Evolutionary conservation across 805 yeast species (phyloP).

Genomic region (Tetrapisispora fleetii): DNA sequence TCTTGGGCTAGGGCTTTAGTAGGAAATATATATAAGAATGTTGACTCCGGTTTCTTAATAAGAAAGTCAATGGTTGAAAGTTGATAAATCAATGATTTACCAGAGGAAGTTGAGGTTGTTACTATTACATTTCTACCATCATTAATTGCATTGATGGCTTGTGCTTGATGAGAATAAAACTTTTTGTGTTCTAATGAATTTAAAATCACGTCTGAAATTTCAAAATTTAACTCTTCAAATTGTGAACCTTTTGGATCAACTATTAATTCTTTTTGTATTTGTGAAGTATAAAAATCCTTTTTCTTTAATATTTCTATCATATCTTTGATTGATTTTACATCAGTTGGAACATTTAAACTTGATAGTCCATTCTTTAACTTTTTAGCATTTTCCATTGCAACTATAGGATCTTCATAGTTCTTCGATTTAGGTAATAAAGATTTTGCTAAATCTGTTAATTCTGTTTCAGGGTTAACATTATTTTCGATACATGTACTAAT

Average conservation of each 20-base stretch:
- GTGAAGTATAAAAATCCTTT: slow-evolving; percentile 48
- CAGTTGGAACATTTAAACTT: slow-evolving; percentile 10
- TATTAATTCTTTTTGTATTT: slow-evolving; percentile 46
- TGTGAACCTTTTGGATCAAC: slow-evolving; percentile 39
- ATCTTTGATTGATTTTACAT: slow-evolving; percentile 34
- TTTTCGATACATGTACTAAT: slow-evolving; percentile 22
- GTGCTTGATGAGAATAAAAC: slow-evolving; percentile 75
- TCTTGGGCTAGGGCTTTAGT: slow-evolving; percentile 97
- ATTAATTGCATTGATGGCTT: slow-evolving; percentile 55
- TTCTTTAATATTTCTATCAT: slow-evolving; percentile 41
- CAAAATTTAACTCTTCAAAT: slow-evolving; percentile 35
- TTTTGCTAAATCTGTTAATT: slow-evolving; percentile 31
- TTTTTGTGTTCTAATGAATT: slow-evolving; percentile 41
- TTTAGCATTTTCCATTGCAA: slow-evolving; percentile 38
- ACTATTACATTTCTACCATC: slow-evolving; percentile 63
- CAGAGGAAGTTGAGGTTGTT: slow-evolving; percentile 94
- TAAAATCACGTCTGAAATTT: slow-evolving; percentile 41
- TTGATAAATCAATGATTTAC: slow-evolving; percentile 89
- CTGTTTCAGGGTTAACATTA: slow-evolving; percentile 34
- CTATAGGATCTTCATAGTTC: slow-evolving; percentile 50
- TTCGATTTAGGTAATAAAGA: slow-evolving; percentile 39
- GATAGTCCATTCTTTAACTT: not conserved
- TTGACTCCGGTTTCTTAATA: slow-evolving; percentile 34
- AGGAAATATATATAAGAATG: slow-evolving; percentile 86
- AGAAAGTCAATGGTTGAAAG: slow-evolving; percentile 56